These are phyloP conservation scores for Neurospora sp. DNA, from an alignment of 495 filamentous ascomycete species.

Conservation along the genomic window DNA sequence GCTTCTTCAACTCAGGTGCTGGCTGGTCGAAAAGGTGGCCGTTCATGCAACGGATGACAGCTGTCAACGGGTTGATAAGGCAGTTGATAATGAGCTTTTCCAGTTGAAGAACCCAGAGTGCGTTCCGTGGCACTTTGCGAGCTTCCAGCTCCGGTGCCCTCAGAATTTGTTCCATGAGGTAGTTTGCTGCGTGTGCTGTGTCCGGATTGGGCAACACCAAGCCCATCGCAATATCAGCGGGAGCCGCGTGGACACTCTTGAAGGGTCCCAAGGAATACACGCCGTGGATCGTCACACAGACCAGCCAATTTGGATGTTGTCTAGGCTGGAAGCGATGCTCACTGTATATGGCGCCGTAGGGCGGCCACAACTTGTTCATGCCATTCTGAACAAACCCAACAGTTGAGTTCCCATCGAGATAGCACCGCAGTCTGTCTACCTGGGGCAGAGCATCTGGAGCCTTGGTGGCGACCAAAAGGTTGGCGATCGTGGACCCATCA, in stretches of 20 bases:
- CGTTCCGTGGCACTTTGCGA: slow-evolving; percentile 30
- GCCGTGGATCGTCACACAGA: slow-evolving; percentile 67
- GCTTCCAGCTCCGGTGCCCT: slow-evolving; percentile 32
- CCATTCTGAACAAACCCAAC: slow-evolving; percentile 78
- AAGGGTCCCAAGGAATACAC: slow-evolving; percentile 49
- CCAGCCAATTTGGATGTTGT: slow-evolving; percentile 52
- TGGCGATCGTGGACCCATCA: slow-evolving; percentile 43
- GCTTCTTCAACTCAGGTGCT: slow-evolving; percentile 43
- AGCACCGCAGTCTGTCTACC: slow-evolving; percentile 47
- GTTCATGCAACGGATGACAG: slow-evolving; percentile 60
- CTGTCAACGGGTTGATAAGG: slow-evolving; percentile 74
- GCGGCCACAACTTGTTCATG: slow-evolving; percentile 60
- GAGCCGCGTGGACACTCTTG: slow-evolving; percentile 51
- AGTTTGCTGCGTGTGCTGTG: neutral
- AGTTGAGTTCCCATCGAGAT: slow-evolving; percentile 52
- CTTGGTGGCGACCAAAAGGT: slow-evolving; percentile 68
- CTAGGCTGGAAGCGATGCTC: slow-evolving; percentile 12
- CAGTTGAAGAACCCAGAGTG: slow-evolving; percentile 43
- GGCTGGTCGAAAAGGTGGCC: slow-evolving; percentile 57
- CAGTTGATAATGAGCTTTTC: slow-evolving; percentile 64
- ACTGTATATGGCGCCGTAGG: slow-evolving; percentile 35
- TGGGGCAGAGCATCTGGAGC: slow-evolving; percentile 50
- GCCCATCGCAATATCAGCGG: slow-evolving; percentile 39
- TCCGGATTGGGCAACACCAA: slow-evolving; percentile 12
- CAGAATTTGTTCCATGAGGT: slow-evolving; percentile 16